A percentile compares a stretch with the other conserved stretches of the same genome.
phyloP scores from a whole-genome alignment of 2,329 filamentous ascomycete species.

The Xylaria sp. region DNA sequence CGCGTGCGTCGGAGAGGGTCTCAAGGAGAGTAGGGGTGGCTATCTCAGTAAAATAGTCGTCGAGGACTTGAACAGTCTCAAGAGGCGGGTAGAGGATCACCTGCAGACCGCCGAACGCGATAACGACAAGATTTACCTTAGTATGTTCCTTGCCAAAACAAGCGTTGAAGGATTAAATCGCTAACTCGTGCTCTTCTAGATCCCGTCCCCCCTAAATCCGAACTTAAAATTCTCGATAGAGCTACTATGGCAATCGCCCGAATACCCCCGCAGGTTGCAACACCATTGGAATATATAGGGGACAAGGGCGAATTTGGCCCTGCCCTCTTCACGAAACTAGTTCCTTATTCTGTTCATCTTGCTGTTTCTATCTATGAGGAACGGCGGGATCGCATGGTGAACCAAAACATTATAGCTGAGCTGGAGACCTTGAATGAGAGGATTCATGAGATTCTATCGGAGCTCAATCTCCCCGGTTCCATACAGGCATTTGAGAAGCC shows the following conservation, averaged over 20 bases:
- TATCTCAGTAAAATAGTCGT: slow-evolving; percentile 85
- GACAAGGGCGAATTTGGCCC: slow-evolving; percentile 83
- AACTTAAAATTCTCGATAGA: slow-evolving; percentile 84
- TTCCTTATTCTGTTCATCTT: slow-evolving; percentile 94
- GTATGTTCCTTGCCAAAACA: slow-evolving; percentile 56
- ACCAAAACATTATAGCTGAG: slow-evolving; percentile 85
- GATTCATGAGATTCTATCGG: slow-evolving; percentile 81
- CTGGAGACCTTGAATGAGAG: slow-evolving; percentile 83
- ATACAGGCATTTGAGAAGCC: slow-evolving; percentile 96
- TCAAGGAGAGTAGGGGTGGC: slow-evolving; percentile 78
- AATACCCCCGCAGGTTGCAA: slow-evolving; percentile 82
- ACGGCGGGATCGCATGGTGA: slow-evolving; percentile 87
- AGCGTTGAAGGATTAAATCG: background rate
- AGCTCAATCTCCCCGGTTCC: slow-evolving; percentile 88
- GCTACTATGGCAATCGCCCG: slow-evolving; percentile 87
- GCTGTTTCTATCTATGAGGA: slow-evolving; percentile 96
- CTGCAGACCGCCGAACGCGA: slow-evolving; percentile 93
- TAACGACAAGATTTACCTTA: slow-evolving; percentile 94
- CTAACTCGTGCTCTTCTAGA: slow-evolving; percentile 57
- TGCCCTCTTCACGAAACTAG: slow-evolving; percentile 87
- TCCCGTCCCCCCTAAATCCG: slow-evolving; percentile 85
- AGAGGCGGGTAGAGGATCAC: slow-evolving; percentile 84
- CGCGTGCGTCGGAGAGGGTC: slow-evolving; percentile 81
- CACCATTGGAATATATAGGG: slow-evolving; percentile 82
- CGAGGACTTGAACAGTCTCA: slow-evolving; percentile 84